Conservation (phyloP, 768 basidiomycete genomes). For the Pulveroboletus sp. region DNA sequence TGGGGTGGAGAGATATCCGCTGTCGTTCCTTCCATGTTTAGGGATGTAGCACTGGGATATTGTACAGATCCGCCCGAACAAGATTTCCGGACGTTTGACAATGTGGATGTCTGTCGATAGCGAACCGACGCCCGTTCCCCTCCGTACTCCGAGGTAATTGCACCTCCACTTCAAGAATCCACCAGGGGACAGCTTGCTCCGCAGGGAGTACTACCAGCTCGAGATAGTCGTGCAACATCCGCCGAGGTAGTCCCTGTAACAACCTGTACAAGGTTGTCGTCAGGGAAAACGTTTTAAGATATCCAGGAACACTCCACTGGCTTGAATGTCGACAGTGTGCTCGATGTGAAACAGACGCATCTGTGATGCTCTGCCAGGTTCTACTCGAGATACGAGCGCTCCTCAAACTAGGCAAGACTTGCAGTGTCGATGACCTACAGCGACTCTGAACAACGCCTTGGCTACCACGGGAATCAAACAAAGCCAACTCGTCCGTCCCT, state of each 20-base stretch:
- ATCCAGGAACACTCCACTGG: conserved; percentile 90
- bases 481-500: conserved; percentile 69
- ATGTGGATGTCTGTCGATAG: conserved; percentile 85
- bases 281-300: conserved; percentile 76
- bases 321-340: conserved; percentile 90
- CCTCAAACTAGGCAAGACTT: no score
- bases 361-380: conserved; percentile 47
- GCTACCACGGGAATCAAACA: conserved; percentile 82
- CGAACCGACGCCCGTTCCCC: conserved; percentile 73
- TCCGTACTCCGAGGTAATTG: conserved; percentile 88
- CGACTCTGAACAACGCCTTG: conserved; percentile 80
- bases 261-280: conserved; percentile 84
- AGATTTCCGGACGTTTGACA: no score
- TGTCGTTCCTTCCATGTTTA: conserved; percentile 72
- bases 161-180: conserved; percentile 84
- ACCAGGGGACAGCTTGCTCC: conserved; percentile 61
- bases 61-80: conserved; percentile 80
- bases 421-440: no score
- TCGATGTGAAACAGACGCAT: conserved; percentile 33
- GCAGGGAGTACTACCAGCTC: conserved; percentile 59
- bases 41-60: conserved; percentile 83
- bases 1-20: conserved; percentile 39
- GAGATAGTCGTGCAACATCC: conserved; percentile 74
- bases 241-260: conserved; percentile 66
- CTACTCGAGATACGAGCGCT: conserved; percentile 78